A percentile compares a stretch with the other conserved stretches of the same genome.
Conservation (phyloP, 352 stramenopile species). For the Globisporangium takayamanum region DNA sequence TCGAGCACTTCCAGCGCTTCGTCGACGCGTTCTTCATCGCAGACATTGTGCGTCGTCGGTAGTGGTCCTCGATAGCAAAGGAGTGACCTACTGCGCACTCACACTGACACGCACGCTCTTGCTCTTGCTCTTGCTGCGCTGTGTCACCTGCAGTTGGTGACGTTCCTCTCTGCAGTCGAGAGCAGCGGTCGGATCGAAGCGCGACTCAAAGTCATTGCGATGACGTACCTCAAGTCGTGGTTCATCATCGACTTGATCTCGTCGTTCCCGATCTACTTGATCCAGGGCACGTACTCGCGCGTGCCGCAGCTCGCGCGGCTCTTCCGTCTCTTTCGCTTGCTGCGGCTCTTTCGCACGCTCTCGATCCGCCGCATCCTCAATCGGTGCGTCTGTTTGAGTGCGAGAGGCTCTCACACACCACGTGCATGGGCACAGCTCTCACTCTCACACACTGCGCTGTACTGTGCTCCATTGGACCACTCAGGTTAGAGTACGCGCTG, state of each 20-base stretch:
- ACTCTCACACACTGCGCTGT: not conserved
- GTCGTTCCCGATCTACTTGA: slow-evolving; percentile 63
- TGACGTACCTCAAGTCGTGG: slow-evolving; percentile 63
- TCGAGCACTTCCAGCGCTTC: slow-evolving; percentile 51
- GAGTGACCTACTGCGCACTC: no score
- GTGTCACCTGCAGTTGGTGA: slow-evolving; percentile 34
- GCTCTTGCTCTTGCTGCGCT: not conserved
- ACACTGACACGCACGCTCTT: no score
- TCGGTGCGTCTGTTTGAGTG: slow-evolving; percentile 7
- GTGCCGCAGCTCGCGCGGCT: slow-evolving; percentile 54
- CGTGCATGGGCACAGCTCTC: no score
- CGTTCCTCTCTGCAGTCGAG: slow-evolving; percentile 70
- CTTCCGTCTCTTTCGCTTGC: slow-evolving; percentile 53
- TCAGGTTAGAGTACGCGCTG: slow-evolving; percentile 31
- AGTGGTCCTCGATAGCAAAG: no score
- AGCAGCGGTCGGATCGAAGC: slow-evolving; percentile 50
- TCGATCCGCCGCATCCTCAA: slow-evolving; percentile 60
- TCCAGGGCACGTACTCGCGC: slow-evolving; percentile 51
- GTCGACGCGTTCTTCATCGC: slow-evolving; percentile 68
- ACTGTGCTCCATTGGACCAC: not conserved
- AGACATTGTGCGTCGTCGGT: slow-evolving; percentile 45
- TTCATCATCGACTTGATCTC: slow-evolving; percentile 73
- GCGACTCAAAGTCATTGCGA: slow-evolving; percentile 32
- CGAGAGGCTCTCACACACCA: not conserved
- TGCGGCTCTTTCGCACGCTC: slow-evolving; percentile 64